Percentiles rank a stretch among this genome's conserved stretches.
Evolutionary conservation across 2,329 filamentous ascomycete genomes (phyloP).

Genomic region (Nannizzia gypsea): DNA sequence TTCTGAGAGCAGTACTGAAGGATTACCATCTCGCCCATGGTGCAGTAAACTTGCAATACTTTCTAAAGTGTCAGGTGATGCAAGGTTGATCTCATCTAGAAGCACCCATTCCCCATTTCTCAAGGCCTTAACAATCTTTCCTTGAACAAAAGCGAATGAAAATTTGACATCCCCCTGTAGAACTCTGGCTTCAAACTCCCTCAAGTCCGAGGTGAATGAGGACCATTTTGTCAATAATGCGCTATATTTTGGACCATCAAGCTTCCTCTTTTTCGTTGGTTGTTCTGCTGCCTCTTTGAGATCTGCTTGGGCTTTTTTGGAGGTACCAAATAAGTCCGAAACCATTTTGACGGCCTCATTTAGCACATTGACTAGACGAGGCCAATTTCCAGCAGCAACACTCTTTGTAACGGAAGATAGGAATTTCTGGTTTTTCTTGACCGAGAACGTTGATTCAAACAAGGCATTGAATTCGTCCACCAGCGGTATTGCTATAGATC

Average conservation of each 20-base stretch:
- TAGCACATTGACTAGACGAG: conserved; percentile 74
- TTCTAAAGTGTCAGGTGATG: conserved; percentile 86
- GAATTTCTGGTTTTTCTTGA: conserved; percentile 77
- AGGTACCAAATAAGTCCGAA: conserved; percentile 51
- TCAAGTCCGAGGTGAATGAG: conserved; percentile 59
- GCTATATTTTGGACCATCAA: conserved; percentile 42
- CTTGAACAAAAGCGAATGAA: conserved; percentile 91
- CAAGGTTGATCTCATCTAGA: conserved; percentile 92
- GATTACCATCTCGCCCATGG: conserved; percentile 56
- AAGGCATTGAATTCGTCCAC: conserved; percentile 90
- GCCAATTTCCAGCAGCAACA: conserved; percentile 74
- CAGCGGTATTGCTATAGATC: conserved; percentile 74
- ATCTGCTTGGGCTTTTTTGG: conserved; percentile 37
- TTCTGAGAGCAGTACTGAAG: conserved; percentile 82
- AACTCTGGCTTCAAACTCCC: conserved; percentile 65
- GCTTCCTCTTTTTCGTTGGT: conserved; percentile 58
- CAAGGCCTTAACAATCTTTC: conserved; percentile 90
- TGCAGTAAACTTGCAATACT: conserved; percentile 80
- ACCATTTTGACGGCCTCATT: conserved; percentile 83
- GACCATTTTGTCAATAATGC: conserved; percentile 64
- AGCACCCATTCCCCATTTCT: conserved; percentile 95
- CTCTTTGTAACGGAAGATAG: conserved; percentile 68
- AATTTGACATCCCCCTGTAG: conserved; percentile 65
- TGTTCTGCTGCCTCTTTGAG: conserved; percentile 37
- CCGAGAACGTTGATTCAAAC: conserved; percentile 77